phyloP scores from a whole-genome alignment of 2,329 filamentous ascomycete genomes.

The Helotiales sp. region DNA sequence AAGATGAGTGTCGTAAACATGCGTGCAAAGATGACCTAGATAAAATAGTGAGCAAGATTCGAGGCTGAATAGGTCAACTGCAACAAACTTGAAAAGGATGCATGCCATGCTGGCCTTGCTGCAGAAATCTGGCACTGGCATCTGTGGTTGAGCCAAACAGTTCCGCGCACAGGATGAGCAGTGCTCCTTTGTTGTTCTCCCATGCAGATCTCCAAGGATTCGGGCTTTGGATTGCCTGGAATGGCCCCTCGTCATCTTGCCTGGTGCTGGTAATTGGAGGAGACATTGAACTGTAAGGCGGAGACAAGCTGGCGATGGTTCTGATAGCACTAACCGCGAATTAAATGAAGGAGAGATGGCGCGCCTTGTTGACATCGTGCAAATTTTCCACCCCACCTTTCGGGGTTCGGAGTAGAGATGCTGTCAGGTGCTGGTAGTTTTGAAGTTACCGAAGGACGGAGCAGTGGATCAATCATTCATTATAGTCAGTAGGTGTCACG shows the following conservation, averaged over 20 bases:
- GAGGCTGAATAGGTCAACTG: conserved; percentile 39
- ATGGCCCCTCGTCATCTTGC: conserved; percentile 6
- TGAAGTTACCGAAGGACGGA: no score
- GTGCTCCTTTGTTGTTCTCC: conserved; percentile 68
- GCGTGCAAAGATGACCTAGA: conserved; percentile 32
- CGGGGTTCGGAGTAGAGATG: no score
- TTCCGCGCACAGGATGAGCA: conserved; percentile 73
- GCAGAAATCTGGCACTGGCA: conserved; percentile 73
- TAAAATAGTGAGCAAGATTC: conserved; percentile 42
- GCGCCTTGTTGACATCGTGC: neutral
- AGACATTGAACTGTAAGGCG: neutral
- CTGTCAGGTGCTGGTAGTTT: no score
- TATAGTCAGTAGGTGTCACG: no score
- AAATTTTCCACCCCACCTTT: neutral
- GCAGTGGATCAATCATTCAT: no score
- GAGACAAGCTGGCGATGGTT: neutral
- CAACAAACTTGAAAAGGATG: conserved; percentile 77
- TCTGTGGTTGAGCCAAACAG: conserved; percentile 86
- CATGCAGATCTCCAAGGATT: conserved; percentile 46
- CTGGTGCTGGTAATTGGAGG: neutral
- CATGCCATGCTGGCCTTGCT: conserved; percentile 69
- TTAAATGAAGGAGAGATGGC: neutral
- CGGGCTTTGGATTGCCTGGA: conserved; percentile 7
- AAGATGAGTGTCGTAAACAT: conserved; percentile 32
- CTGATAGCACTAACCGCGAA: neutral